Base-by-base conservation (phyloP, 2,329 filamentous ascomycete genomes). In the Venturia aucupariae region DNA sequence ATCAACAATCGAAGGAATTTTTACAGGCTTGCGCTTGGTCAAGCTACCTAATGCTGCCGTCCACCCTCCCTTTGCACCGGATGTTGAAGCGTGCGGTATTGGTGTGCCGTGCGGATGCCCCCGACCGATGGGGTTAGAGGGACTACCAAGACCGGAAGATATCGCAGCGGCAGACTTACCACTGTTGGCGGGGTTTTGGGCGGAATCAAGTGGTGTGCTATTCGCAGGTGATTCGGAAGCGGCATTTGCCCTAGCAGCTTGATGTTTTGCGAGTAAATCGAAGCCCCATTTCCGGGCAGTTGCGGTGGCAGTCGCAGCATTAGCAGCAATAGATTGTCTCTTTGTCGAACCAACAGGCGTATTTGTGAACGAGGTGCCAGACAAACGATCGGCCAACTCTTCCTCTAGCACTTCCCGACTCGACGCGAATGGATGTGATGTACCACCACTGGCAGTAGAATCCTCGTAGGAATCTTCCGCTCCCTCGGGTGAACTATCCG, bases 91-190 rank as follows among this genome's bases (percentile, higher is more conserved):
- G 59, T 17, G 22, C 4, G 59, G 59, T 44, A 60, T 41, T 3
- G 59, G 59, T 13, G 59, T 60, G 51, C 51, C 51, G 30, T 57
- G 51, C 27, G 91, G 91, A 69, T 89, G 87, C 0, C 91, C 91
- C 46, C 91, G 84, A 1, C 92, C 92, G 79, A 95, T 91, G 1
- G 91, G 91, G 69, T 90, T 84, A 76, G 66, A 83, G 80, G 65
- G 68, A 68, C 65, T 80, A 78, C 65, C 80, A 75, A 57, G 51
- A 57, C 51, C 51, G 15, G 51, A 35, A 8, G 76, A 78, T 69
- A 64, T 51, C 11, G 19, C 41, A 22, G 38, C 42, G 15, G n/a
- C 59, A 30, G 44, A 17, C 24, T 46, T 48, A 38, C 13, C 42
- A 62, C 51, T 48, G n/a, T 13, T 35, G 24, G 51, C 1, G 27